Evolutionary conservation across 108 stramenopile species (phyloP).

Genomic region (Aureococcus anophagefferens): DNA sequence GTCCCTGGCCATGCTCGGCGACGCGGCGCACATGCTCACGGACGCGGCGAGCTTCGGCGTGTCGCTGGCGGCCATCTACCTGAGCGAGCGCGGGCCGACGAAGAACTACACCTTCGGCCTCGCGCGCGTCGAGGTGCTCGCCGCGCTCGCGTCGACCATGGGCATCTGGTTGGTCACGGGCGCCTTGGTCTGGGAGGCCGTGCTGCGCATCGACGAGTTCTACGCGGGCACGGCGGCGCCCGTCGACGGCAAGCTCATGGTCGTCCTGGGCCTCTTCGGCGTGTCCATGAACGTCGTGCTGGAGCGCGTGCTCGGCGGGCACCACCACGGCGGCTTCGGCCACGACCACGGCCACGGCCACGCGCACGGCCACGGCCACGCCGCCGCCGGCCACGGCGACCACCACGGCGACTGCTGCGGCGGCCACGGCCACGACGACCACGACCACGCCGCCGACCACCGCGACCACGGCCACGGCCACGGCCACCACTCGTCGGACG

Average conservation of each 20-base stretch:
- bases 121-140: conserved; percentile 7
- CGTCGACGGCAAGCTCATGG: conserved; percentile 84
- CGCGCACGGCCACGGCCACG: conserved; percentile 5
- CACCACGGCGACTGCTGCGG: not conserved
- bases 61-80: not conserved
- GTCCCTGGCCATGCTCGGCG: conserved; percentile 65
- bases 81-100: not conserved
- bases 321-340: conserved; percentile 66
- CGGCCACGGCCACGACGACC: not conserved
- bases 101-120: conserved; percentile 1
- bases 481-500: not conserved
- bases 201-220: not conserved
- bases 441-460: not conserved
- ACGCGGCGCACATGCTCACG: conserved; percentile 74
- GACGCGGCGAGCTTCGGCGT: conserved; percentile 29
- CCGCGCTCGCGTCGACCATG: not conserved
- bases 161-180: conserved; percentile 2
- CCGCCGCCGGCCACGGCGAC: conserved; percentile 1
- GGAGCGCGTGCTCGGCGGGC: conserved; percentile 62
- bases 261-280: conserved; percentile 67
- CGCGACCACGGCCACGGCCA: not conserved
- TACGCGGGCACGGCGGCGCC: not conserved
- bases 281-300: conserved; percentile 79
- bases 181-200: not conserved
- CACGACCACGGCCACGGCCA: conserved; percentile 36